These are phyloP conservation scores for Fusarium tuaranense DNA, from an alignment of 2,329 filamentous ascomycete species.

Conservation along the genomic window DNA sequence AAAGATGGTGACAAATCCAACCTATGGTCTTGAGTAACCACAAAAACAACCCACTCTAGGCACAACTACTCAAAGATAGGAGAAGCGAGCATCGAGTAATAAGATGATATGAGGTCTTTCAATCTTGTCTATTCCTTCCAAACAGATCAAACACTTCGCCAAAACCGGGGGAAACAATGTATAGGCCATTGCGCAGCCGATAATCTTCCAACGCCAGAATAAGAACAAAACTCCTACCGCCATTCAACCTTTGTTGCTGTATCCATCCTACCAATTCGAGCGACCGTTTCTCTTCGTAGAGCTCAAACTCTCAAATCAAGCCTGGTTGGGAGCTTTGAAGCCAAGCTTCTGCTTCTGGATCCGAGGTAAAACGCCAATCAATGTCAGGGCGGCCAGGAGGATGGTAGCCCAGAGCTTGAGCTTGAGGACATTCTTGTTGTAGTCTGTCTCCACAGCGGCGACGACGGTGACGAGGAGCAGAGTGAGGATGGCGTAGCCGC, in stretches of 20 bases:
- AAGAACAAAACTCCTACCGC: neutral
- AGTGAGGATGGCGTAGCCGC: conserved; percentile 79
- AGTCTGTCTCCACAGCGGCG: conserved; percentile 82
- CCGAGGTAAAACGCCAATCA: conserved; percentile 80
- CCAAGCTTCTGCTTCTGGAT: conserved; percentile 88
- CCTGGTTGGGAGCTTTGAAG: conserved; percentile 36
- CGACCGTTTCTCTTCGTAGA: neutral
- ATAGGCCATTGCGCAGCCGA: neutral
- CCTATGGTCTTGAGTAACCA: neutral
- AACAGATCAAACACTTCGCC: neutral
- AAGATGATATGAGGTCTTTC: neutral
- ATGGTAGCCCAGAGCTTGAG: conserved; percentile 83
- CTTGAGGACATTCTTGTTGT: conserved; percentile 74
- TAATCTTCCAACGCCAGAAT: neutral
- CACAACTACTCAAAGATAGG: neutral
- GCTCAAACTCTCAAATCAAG: conserved; percentile 5
- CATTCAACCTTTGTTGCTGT: neutral
- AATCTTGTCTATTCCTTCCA: neutral
- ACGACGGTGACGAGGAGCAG: conserved; percentile 80
- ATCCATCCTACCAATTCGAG: neutral
- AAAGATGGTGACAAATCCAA: neutral
- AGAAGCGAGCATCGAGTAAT: neutral
- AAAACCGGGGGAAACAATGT: neutral
- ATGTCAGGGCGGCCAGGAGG: conserved; percentile 72
- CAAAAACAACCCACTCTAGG: neutral